Base-by-base conservation (phyloP, 2,329 filamentous ascomycete genomes). In the Colletotrichum cereale region DNA sequence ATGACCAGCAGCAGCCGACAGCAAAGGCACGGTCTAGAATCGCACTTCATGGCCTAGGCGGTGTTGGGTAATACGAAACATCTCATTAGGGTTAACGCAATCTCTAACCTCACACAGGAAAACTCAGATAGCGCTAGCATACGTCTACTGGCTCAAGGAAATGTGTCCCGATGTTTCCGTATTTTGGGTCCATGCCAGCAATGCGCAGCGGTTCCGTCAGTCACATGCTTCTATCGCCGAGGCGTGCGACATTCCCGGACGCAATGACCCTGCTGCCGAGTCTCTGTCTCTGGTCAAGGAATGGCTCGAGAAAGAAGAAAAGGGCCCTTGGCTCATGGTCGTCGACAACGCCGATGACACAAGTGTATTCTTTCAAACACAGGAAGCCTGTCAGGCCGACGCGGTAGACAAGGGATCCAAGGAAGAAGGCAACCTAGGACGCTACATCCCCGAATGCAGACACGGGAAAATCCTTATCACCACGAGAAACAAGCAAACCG, bases 111-210 rank as follows among this genome's bases (percentile, higher is more conserved):
- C 10, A 10, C 5, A 36, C 55, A 80, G 78, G 14, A 81, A 80
- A 75, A 79, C 78, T 8, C 79, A 80, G 61, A 76, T 80, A 21
- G 79, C 78, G 2, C 66, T 80, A 16, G 75, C 62, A 24, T 80
- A 79, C 48, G 67, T 64, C 3, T 79, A 77, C 67, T 75, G 76
- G 76, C 60, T 77, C 4, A 62, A 62, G 8, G 63, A 75, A 16
- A 47, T 58, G 12, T 48, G 42, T 21, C 74, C 76, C 2, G 76
- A 77, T 2, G 55, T 76, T 10, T 80, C 78, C 0, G 64, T 82
- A 2, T 81, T 80, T 64, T 82, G 79, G 80, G 75, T 82, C 34
- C 77, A 80, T 58, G 79, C 77, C 5, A 79, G 77, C 71, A 80
- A 71, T 63, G 55, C 70, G 0, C 74, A 79, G 29, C 77, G 76